phyloP scores from a whole-genome alignment of 2,329 filamentous ascomycete genomes.

The Botrytis byssoidea region DNA sequence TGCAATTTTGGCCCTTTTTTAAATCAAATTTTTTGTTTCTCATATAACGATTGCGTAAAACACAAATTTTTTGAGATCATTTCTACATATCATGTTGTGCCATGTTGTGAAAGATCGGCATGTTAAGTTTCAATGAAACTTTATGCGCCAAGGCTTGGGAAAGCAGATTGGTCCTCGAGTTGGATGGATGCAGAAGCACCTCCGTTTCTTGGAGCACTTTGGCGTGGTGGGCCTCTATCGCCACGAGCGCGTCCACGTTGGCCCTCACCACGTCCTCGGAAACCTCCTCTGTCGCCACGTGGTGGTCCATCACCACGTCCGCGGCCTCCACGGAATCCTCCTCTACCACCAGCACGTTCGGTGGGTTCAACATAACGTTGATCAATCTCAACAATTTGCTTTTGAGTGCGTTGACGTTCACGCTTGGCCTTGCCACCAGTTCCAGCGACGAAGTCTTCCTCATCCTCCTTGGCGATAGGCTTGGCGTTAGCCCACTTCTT shows the following conservation, averaged over 20 bases:
- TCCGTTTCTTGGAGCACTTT: constrained; percentile 38
- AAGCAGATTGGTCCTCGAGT: constrained; percentile 50
- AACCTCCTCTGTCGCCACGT: constrained; percentile 44
- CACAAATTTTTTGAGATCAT: constrained; percentile 14
- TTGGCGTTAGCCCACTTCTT: constrained; percentile 94
- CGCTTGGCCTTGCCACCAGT: constrained; percentile 75
- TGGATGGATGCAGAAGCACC: constrained; percentile 44
- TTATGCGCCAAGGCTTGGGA: constrained; percentile 52
- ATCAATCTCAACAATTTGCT: constrained; percentile 86
- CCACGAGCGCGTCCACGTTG: constrained; percentile 49
- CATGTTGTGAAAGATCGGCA: constrained; percentile 25
- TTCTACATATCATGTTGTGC: constrained; percentile 26
- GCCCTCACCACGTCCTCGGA: constrained; percentile 50
- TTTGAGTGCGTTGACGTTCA: constrained; percentile 88
- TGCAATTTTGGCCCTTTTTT: constrained; percentile 8
- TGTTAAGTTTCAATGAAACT: constrained; percentile 28
- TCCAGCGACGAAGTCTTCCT: constrained; percentile 75
- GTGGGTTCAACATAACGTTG: constrained; percentile 74
- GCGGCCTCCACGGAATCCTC: constrained; percentile 53
- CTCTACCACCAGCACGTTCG: constrained; percentile 54
- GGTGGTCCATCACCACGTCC: constrained; percentile 49
- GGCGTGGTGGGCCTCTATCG: constrained; percentile 46
- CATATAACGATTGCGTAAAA: constrained; percentile 19
- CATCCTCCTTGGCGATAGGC: constrained; percentile 60
- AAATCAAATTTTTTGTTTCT: constrained; percentile 19